Conservation (phyloP, 2,329 filamentous ascomycete species). For the Pseudogymnoascus sp. region DNA sequence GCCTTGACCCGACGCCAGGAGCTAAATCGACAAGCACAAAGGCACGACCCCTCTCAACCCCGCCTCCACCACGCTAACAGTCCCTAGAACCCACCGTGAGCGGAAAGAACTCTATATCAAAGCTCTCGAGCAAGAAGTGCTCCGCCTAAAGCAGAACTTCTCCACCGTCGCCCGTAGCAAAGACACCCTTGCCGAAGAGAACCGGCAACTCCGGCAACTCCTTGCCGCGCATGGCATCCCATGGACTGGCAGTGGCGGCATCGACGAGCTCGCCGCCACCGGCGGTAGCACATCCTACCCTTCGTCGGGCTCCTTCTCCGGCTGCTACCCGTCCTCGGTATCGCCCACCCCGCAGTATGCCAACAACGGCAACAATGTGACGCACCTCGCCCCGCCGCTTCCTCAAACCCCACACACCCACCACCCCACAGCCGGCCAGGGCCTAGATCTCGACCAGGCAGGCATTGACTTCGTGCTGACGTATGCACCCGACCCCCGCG, state of each 20-base stretch:
- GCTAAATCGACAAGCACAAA: conserved; percentile 88
- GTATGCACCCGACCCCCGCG: conserved; percentile 50
- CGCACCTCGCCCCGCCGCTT: not conserved
- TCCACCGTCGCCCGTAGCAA: conserved; percentile 67
- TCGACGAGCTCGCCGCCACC: conserved; percentile 24
- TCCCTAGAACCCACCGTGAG: conserved; percentile 79
- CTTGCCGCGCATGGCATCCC: conserved; percentile 45
- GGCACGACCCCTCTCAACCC: conserved; percentile 44
- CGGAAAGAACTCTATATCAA: conserved; percentile 96
- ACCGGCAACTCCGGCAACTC: conserved; percentile 57
- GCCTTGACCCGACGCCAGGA: conserved; percentile 87
- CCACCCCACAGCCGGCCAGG: not conserved
- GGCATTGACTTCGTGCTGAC: conserved; percentile 87
- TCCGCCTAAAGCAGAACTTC: conserved; percentile 80
- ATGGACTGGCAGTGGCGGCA: conserved; percentile 25
- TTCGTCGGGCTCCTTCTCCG: conserved; percentile 50
- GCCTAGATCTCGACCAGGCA: conserved; percentile 67
- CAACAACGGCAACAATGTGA: not conserved
- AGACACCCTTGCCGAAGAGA: conserved; percentile 68
- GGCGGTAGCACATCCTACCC: conserved; percentile 40
- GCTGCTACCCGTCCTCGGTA: conserved; percentile 33
- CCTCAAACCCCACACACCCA: not conserved
- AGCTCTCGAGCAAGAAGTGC: conserved; percentile 81
- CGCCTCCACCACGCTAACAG: conserved; percentile 10
- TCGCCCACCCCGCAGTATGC: conserved; percentile 3